Base-by-base conservation (phyloP, 148 eudicot genomes). In the Heliosperma pusillum region DNA sequence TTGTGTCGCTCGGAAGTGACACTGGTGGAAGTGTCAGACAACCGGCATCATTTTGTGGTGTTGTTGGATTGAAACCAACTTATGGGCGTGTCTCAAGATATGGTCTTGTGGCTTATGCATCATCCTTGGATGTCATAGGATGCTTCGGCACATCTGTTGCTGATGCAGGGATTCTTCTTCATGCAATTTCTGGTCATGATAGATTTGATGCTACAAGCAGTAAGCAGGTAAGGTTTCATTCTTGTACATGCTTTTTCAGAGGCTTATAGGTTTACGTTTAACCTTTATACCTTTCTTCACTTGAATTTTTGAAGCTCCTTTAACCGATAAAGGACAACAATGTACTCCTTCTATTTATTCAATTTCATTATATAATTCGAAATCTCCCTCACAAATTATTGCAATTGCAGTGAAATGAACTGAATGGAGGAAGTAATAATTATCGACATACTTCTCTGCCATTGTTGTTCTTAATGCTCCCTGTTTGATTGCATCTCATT, bases 21-120 rank as follows among this genome's bases (percentile, higher is more conserved):
- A 96, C 99, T 27, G 99, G 99, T 78, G 99, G 99, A 71, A 96
- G 99, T 85, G 99, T 92, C 10, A 90, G 97, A 77, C 99, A 96
- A 76, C 99, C 99, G 2, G 99, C 99, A 55, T 92, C 99, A 7
- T 92, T 95, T 85, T 95, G 99, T 76, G 99, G 97, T 16, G 97
- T 95, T 76, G 99, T 95, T 66, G 99, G 99, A 52, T 85, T 95
- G 77, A 95, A 95, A 84, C 99, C 99, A 62, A 96, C 99, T 9
- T 92, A 96, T 79, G 99, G 99, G 13, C 99, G 97, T 73, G 95
- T 96, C 56, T 96, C 99, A 21, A 91, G 99, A 84, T 96, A 89
- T 79, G 99, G 99, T 29, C 99, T 96, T 33, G 91, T 96, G 86
- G 93, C 99, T 67, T 96, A 96, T 88, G 97, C 99, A 20, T 96